Base-by-base conservation (phyloP, 768 basidiomycete species). In the Mycena indigotica region DNA sequence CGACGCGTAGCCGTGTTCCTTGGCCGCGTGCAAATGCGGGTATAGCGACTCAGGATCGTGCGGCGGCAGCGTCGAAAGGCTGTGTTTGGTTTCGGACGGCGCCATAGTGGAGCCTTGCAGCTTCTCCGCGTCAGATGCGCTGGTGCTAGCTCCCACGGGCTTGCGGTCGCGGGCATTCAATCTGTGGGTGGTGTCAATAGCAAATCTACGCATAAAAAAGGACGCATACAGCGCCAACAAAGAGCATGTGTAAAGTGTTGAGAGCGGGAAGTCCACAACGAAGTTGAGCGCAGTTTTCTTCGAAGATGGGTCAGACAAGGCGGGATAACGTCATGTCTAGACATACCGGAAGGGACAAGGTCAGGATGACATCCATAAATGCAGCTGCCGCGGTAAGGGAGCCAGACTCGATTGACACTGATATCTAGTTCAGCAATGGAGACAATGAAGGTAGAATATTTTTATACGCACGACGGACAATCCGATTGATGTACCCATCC, bases 331-430 rank as follows among this genome's bases (percentile, higher is more conserved):
- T 5, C 15, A 13, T 16, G 8, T 19, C 15, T 21, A 44, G 13
- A 44, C 41, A 21, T 23, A 44, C 60, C 1, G 56, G 61, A 16
- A 58, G 58, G 6, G 50, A 15, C 0, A 52, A 15, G 53, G 55
- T 54, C 16, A 62, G 50, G n/a, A 35, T 3, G 8, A 62, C 41
- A 41, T 62, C 56, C 12, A 24, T 30, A 25, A 62, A 28, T 12
- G 61, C 56, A 2, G 50, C 24, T 4, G 56, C 6, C 6, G 61
- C 56, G 16, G 56, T 62, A 6, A 50, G 5, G 1, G 50, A 3
- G 12, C 61, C 61, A 13, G 56, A 56, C 44, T 57, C 50, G 12
- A 58, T n/a, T 2, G 53, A 51, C 50, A 62, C 61, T 61, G 28
- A 21, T 8, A 39, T 4, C 17, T 54, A 13, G 25, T 25, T 48